These are phyloP conservation scores for Sugiyamaella valdiviana DNA, from an alignment of 805 yeast species.

Conservation along the genomic window DNA sequence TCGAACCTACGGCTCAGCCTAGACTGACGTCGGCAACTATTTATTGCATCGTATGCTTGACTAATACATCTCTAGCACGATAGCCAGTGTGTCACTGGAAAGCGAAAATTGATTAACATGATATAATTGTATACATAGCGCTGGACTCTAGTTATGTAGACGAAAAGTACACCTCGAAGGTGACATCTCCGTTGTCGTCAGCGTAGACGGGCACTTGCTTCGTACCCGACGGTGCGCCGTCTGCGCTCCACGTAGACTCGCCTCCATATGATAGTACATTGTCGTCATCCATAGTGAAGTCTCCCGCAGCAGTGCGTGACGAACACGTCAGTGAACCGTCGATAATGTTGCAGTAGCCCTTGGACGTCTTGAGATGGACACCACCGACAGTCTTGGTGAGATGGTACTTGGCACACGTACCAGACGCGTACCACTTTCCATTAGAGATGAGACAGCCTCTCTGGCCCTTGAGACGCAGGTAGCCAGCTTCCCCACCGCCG, in stretches of 20 bases:
- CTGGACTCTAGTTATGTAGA: constrained; percentile 20
- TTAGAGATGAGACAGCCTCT: constrained; percentile 75
- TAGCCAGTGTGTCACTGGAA: too few species aligned
- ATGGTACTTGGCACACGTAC: constrained; percentile 79
- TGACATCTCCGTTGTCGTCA: constrained; percentile 36
- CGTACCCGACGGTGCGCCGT: constrained; percentile 37
- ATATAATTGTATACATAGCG: neutral
- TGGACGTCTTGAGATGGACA: constrained; percentile 58
- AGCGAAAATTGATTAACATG: too few species aligned
- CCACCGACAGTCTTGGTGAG: constrained; percentile 64
- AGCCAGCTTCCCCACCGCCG: constrained; percentile 40
- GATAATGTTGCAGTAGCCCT: constrained; percentile 59
- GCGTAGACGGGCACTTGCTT: constrained; percentile 46
- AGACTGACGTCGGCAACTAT: neutral
- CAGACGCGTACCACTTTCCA: constrained; percentile 70
- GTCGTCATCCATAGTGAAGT: constrained; percentile 50
- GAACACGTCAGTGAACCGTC: constrained; percentile 34
- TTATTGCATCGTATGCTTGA: too few species aligned
- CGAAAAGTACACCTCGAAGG: constrained; percentile 25
- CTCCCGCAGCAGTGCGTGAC: constrained; percentile 38
- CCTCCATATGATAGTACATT: constrained; percentile 57
- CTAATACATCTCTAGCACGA: too few species aligned
- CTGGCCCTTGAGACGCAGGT: constrained; percentile 44
- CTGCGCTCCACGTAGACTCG: constrained; percentile 53
- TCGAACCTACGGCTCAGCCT: neutral